phyloP scores from a whole-genome alignment of 2,329 filamentous ascomycete species.

The Aspergillus persii region DNA sequence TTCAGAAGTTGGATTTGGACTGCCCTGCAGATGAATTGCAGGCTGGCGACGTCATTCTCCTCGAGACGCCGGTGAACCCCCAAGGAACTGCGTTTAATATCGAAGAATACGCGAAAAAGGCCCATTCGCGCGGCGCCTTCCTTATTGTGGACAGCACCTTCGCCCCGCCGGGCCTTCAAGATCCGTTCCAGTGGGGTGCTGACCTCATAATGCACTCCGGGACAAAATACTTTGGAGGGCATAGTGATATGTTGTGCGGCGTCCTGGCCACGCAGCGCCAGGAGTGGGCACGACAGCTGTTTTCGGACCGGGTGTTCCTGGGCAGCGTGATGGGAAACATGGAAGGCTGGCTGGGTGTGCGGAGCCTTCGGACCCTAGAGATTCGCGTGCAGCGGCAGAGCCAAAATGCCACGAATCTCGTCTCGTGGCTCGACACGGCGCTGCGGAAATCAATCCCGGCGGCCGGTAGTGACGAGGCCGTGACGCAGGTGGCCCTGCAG shows the following conservation, averaged over 20 bases:
- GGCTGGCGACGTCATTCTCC: slow-evolving; percentile 78
- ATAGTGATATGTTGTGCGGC: slow-evolving; percentile 90
- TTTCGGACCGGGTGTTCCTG: slow-evolving; percentile 69
- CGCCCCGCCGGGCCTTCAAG: slow-evolving; percentile 81
- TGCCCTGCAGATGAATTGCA: slow-evolving; percentile 65
- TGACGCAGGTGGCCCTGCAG: slow-evolving; percentile 56
- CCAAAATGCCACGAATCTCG: slow-evolving; percentile 65
- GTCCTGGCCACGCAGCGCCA: slow-evolving; percentile 65
- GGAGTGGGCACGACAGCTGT: slow-evolving; percentile 61
- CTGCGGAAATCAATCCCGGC: slow-evolving; percentile 40
- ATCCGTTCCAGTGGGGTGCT: slow-evolving; percentile 77
- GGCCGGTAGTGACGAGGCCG: slow-evolving; percentile 41
- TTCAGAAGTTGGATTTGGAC: slow-evolving; percentile 69
- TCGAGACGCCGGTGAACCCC: slow-evolving; percentile 94
- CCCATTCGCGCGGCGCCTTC: slow-evolving; percentile 68
- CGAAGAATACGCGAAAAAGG: slow-evolving; percentile 66
- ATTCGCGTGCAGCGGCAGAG: slow-evolving; percentile 77
- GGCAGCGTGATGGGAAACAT: slow-evolving; percentile 84
- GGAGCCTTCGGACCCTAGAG: slow-evolving; percentile 82
- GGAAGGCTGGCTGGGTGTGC: slow-evolving; percentile 87
- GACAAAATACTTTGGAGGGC: slow-evolving; percentile 94
- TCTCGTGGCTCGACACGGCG: slow-evolving; percentile 65
- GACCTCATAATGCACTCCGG: slow-evolving; percentile 90
- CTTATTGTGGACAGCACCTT: slow-evolving; percentile 90
- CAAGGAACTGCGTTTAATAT: slow-evolving; percentile 78